A percentile compares a stretch with the other conserved stretches of the same genome.
Conservation (phyloP, 768 basidiomycete genomes). For the Pleurotus cornucopiae region DNA sequence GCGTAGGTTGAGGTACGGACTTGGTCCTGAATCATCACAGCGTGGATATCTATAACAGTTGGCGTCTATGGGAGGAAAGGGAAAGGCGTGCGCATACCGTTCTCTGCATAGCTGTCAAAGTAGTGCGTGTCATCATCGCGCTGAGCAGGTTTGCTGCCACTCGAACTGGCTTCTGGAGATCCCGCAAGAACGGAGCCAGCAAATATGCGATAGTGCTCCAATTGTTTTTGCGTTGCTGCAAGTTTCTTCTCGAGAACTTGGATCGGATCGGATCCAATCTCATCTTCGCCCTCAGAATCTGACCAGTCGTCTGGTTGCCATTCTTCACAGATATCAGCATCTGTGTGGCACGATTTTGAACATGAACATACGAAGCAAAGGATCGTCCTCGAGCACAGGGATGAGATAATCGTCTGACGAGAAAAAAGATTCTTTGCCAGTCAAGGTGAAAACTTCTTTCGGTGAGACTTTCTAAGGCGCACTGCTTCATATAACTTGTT, state of each 20-base stretch:
- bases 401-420: conserved; percentile 75
- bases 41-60: conserved; percentile 72
- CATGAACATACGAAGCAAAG: conserved; percentile 73
- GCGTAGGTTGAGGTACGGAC: conserved; percentile 93
- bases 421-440: conserved; percentile 60
- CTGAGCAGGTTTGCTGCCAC: conserved; percentile 19
- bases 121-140: conserved; percentile 93
- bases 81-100: conserved; percentile 46
- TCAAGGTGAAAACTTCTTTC: conserved; percentile 38
- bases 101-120: conserved; percentile 85
- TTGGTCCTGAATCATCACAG: conserved; percentile 94
- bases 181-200: conserved; percentile 41
- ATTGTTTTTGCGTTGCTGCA: conserved; percentile 49
- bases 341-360: neutral
- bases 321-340: conserved; percentile 8
- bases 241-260: conserved; percentile 60
- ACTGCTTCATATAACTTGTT: no score
- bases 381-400: conserved; percentile 83
- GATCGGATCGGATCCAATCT: conserved; percentile 42
- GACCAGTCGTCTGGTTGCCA: conserved; percentile 72
- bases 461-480: conserved; percentile 48
- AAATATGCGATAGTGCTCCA: conserved; percentile 58
- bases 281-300: conserved; percentile 49
- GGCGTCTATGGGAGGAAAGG: no score
- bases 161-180: conserved; percentile 27